A percentile compares a stretch with the other conserved stretches of the same genome.
Conservation (phyloP, 2,329 filamentous ascomycete species). For the Didymella pinodella region DNA sequence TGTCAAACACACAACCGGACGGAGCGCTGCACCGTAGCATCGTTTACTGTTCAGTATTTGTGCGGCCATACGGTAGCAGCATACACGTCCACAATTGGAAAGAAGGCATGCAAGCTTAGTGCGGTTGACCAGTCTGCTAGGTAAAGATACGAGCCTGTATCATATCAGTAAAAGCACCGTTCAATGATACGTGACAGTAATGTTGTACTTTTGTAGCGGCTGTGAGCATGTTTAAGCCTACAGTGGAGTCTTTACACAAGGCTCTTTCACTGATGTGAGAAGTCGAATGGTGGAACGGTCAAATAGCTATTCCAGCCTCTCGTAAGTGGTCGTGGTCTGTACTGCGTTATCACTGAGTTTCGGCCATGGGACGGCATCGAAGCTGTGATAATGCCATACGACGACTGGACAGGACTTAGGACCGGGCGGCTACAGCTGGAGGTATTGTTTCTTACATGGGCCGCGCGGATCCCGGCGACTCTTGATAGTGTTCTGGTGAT, state of each 20-base stretch:
- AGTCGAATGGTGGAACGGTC: background rate
- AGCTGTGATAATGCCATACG: background rate
- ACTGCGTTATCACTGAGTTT: background rate
- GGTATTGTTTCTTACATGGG: background rate
- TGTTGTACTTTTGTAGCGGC: background rate
- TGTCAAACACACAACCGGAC: no score
- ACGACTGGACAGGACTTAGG: no score
- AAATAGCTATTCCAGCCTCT: background rate
- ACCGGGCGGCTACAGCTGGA: background rate
- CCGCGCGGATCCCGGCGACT: background rate
- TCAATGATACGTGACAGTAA: background rate
- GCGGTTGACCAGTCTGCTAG: background rate
- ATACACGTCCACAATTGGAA: background rate
- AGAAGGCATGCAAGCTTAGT: background rate
- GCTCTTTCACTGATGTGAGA: background rate
- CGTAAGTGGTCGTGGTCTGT: background rate
- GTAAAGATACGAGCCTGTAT: background rate
- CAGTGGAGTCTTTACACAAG: background rate
- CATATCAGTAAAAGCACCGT: background rate
- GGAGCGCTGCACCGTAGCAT: background rate
- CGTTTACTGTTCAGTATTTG: background rate
- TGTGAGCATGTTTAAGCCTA: background rate
- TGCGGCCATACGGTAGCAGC: background rate
- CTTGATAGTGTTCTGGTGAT: background rate
- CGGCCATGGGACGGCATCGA: background rate